Conservation (phyloP, 1,284 basidiomycete genomes). For the Cutaneotrichosporon arboriforme region DNA sequence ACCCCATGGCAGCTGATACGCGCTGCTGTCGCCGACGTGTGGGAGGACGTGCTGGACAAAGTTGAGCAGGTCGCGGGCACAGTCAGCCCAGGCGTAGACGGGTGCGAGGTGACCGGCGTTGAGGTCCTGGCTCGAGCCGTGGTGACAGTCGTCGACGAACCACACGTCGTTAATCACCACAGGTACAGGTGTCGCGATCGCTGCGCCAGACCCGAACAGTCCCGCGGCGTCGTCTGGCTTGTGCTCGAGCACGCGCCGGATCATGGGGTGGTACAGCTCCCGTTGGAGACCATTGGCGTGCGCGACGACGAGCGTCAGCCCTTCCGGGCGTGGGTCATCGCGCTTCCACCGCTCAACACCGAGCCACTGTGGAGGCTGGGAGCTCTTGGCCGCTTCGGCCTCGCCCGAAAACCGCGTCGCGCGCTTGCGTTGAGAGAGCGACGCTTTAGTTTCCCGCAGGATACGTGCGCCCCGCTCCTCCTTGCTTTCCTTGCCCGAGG, state of each 20-base stretch:
- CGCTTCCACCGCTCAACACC: conserved; percentile 24
- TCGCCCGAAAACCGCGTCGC: conserved; percentile 10
- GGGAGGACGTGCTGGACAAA: conserved; percentile 51
- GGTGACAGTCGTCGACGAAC: conserved; percentile 69
- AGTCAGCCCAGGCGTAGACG: conserved; percentile 40
- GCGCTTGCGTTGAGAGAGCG: neutral
- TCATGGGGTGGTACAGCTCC: conserved; percentile 63
- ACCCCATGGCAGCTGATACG: conserved; percentile 40
- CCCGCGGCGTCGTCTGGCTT: neutral
- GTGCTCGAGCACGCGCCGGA: conserved; percentile 50
- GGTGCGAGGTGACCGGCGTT: conserved; percentile 56
- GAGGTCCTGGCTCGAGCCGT: conserved; percentile 67
- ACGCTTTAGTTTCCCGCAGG: conserved; percentile 13
- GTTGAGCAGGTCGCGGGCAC: conserved; percentile 41
- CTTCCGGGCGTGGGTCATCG: conserved; percentile 24
- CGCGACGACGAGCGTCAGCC: conserved; percentile 63
- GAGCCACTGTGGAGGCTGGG: conserved; percentile 44
- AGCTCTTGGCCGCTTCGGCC: conserved; percentile 18
- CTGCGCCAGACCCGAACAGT: conserved; percentile 3
- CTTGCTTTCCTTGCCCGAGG: conserved; percentile 18
- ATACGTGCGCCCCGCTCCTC: conserved; percentile 29
- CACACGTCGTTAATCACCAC: conserved; percentile 64
- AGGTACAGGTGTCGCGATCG: neutral
- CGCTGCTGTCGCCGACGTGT: neutral
- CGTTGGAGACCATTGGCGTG: conserved; percentile 80